Evolutionary conservation across 1,284 basidiomycete genomes (phyloP), one percentile per base, ranked within the genome.

Genomic region (Sphagnurus paluster): DNA sequence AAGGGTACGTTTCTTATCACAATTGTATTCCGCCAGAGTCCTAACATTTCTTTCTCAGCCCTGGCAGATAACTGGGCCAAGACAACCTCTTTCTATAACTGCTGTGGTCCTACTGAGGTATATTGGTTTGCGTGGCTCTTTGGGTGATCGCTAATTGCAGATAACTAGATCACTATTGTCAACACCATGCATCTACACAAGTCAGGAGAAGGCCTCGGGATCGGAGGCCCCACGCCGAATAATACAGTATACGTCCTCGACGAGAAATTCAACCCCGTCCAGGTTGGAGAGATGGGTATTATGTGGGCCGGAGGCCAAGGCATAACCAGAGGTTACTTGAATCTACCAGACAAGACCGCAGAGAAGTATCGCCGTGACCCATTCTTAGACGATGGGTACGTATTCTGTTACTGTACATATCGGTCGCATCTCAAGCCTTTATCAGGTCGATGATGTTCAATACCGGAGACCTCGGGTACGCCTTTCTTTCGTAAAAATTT

Each of bases 281-380:
- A 76, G 3, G 76, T 80, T 39, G 79, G 79, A 26, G 63, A 74
- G 35, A 57, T 67, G 21, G 80, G 79, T 26, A 56, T 79, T 26
- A 80, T 81, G 77, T 81, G 78, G 78, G 79, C 75, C 30, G 79
- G 79, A 38, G 80, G 79, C 30, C 68, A 63, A 13, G 75, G 79
- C 24, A 72, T 80, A 39, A 71, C 72, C 9, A 67, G 71, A 44
- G 79, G 79, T 4, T 82, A 81, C 52, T 54, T 79, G 46, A 77
- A 77, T 50, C 65, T 79, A 17, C 74, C 77, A 0, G 71, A 76
- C 17, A 76, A 78, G 58, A 80, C 76, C n/a, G 60, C 62, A 28
- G 76, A 80, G 58, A 61, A 74, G 19, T 80, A 79, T 54, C 63
- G 59, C 36, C 55, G 55, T 6, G 78, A 81, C 57, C 76, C 76